These are phyloP conservation scores for Torulaspora pretoriensis DNA, from an alignment of 1,139 yeast genomes.

Conservation along the genomic window DNA sequence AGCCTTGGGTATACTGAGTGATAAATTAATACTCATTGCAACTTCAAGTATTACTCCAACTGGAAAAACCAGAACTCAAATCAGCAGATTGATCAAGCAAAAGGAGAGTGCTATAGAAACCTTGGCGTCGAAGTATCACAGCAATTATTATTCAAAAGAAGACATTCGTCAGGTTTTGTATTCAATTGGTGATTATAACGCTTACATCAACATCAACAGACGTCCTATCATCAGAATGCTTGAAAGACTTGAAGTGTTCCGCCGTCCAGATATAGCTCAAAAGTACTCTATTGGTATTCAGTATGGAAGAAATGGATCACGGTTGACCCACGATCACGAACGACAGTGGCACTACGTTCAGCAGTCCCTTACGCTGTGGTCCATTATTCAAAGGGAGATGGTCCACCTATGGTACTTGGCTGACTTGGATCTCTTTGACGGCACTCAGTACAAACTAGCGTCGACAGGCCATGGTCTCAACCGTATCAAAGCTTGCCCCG, in stretches of 20 bases:
- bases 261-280: conserved; percentile 41
- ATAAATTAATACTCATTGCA: conserved; percentile 54
- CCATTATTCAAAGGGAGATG: conserved; percentile 68
- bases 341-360: conserved; percentile 66
- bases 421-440: conserved; percentile 58
- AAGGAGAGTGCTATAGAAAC: conserved; percentile 62
- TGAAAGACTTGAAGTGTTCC: conserved; percentile 47
- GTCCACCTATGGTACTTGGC: conserved; percentile 68
- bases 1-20: conserved; percentile 48
- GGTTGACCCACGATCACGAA: conserved; percentile 64
- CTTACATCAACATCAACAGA: conserved; percentile 63
- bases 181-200: conserved; percentile 70
- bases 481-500: conserved; percentile 66
- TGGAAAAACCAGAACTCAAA: conserved; percentile 47
- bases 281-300: conserved; percentile 55
- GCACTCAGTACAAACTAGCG: conserved; percentile 49
- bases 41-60: conserved; percentile 60
- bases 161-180: conserved; percentile 62
- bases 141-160: conserved; percentile 42
- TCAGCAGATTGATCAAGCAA: conserved; percentile 53
- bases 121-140: conserved; percentile 43
- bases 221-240: conserved; percentile 60
- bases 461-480: conserved; percentile 77
- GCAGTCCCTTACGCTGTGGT: conserved; percentile 69
- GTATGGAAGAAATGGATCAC: conserved; percentile 60